Evolutionary conservation across 2,329 filamentous ascomycete species (phyloP).

Genomic region (Niveomyces coronatus): DNA sequence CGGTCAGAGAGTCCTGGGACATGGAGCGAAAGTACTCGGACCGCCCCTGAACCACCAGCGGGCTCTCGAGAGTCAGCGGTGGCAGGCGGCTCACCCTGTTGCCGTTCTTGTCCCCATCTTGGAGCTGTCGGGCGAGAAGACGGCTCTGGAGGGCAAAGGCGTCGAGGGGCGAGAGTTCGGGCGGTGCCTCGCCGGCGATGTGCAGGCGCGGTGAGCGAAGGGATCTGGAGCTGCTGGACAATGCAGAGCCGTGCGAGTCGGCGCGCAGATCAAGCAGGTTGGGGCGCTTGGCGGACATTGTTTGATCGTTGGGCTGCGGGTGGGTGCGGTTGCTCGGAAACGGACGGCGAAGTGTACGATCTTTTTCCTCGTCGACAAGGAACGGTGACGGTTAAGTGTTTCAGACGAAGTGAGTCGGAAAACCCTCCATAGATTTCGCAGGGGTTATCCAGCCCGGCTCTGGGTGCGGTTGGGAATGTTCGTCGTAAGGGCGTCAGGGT

Average conservation of each 20-base stretch:
- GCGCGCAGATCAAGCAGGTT: conserved; percentile 50
- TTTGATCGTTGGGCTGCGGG: conserved; percentile 10
- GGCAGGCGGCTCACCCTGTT: conserved; percentile 77
- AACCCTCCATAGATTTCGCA: too few species aligned
- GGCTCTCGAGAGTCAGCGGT: conserved; percentile 71
- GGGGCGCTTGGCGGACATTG: conserved; percentile 48
- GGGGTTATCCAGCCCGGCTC: too few species aligned
- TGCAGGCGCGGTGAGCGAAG: conserved; percentile 65
- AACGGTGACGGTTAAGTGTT: too few species aligned
- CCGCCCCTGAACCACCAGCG: conserved; percentile 62
- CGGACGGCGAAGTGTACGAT: too few species aligned
- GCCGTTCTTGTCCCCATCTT: conserved; percentile 64
- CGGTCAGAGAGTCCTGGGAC: conserved; percentile 39
- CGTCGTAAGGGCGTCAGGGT: too few species aligned
- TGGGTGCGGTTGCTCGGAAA: too few species aligned
- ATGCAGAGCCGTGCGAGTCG: conserved; percentile 2
- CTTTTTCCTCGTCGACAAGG: too few species aligned
- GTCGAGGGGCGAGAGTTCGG: conserved; percentile 87
- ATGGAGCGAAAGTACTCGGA: conserved; percentile 73
- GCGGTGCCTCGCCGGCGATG: conserved; percentile 71
- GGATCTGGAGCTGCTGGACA: conserved; percentile 21
- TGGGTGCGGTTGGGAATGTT: too few species aligned
- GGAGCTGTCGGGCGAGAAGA: conserved; percentile 74
- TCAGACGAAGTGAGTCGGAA: too few species aligned
- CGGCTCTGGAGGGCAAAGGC: conserved; percentile 90